These are phyloP conservation scores for Nectriaceae sp. DNA, from an alignment of 2,329 filamentous ascomycete genomes.

Conservation along the genomic window DNA sequence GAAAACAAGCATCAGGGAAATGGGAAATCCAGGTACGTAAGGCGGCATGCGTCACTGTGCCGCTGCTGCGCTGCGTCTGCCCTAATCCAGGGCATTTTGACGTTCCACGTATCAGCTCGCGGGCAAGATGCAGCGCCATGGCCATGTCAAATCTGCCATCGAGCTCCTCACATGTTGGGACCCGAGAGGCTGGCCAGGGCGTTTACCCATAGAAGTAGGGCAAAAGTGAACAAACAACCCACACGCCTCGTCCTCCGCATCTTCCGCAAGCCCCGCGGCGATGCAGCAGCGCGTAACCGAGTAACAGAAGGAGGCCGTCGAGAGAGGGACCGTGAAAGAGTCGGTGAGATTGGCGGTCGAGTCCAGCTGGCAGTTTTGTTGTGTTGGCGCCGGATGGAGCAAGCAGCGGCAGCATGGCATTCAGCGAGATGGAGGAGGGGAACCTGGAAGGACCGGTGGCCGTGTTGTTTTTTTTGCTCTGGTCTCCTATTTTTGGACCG, in stretches of 20 bases:
- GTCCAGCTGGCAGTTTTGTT: conserved; percentile 6
- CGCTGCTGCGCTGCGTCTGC: conserved; percentile 14
- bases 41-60: conserved; percentile 27
- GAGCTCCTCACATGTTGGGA: background rate
- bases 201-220: no score
- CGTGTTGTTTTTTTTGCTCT: conserved; percentile 6
- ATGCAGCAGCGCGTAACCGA: background rate
- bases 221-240: no score
- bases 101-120: conserved; percentile 24
- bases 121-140: background rate
- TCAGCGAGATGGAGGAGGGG: conserved; percentile 18
- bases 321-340: background rate
- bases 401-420: conserved; percentile 5
- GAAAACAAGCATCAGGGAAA: background rate
- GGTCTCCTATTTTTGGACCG: conserved; percentile 25
- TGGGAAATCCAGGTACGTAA: background rate
- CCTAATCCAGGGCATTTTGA: conserved; percentile 21
- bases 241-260: no score
- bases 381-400: conserved; percentile 18
- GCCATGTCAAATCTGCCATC: background rate
- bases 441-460: conserved; percentile 16
- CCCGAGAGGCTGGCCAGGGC: no score
- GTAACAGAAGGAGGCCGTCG: background rate
- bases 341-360: conserved; percentile 2
- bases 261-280: background rate